These are phyloP conservation scores for Austroboletus olivaceoglutinosus DNA, from an alignment of 1,284 basidiomycete genomes.

Conservation along the genomic window DNA sequence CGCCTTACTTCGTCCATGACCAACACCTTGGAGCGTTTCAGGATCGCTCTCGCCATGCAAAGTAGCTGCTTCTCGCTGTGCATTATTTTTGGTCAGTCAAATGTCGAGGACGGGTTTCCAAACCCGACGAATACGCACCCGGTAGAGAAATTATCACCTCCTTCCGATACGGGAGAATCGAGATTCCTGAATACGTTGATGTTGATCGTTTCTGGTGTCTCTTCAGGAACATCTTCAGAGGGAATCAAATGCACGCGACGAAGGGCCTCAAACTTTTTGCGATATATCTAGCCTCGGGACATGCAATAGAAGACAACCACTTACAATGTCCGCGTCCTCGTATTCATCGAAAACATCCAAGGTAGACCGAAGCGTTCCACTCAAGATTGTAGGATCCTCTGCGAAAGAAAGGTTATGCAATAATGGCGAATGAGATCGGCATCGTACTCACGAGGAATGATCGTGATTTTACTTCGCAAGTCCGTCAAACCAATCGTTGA, in stretches of 20 bases:
- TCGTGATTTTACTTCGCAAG: conserved; percentile 80
- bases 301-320: conserved; percentile 20
- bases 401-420: conserved; percentile 1
- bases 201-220: conserved; percentile 54
- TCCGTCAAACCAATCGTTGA: conserved; percentile 85
- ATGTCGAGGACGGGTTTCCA: neutral
- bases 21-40: conserved; percentile 55
- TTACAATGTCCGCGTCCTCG: conserved; percentile 79
- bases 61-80: conserved; percentile 58
- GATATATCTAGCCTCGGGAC: conserved; percentile 5
- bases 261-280: conserved; percentile 74
- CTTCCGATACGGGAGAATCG: conserved; percentile 80
- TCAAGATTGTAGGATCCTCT: conserved; percentile 91
- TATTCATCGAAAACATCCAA: conserved; percentile 93
- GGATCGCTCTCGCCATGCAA: conserved; percentile 65
- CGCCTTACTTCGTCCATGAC: conserved; percentile 55
- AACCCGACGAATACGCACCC: conserved; percentile 49
- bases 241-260: conserved; percentile 85
- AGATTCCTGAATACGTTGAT: conserved; percentile 85
- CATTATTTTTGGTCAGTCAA: neutral
- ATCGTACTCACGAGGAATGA: conserved; percentile 78
- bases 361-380: conserved; percentile 81
- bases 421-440: neutral
- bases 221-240: conserved; percentile 49
- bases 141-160: conserved; percentile 92